Percentiles rank a stretch among this genome's conserved stretches.
Evolutionary conservation across 768 basidiomycete species (phyloP).

Genomic region (Cantharellus anzutake): DNA sequence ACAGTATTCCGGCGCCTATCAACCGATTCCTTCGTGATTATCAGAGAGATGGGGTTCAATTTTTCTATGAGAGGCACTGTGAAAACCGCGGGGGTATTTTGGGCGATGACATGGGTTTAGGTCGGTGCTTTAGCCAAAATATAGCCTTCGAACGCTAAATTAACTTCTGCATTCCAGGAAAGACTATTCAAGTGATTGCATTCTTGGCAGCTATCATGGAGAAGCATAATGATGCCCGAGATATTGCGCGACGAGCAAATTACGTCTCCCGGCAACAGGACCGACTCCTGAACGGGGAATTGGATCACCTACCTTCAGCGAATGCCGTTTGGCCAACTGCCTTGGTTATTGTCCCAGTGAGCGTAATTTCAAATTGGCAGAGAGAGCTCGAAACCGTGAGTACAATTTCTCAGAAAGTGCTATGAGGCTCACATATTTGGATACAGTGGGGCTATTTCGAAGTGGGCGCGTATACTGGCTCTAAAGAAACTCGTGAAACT

Average conservation of each 20-base stretch:
- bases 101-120: conserved; percentile 87
- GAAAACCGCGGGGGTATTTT: conserved; percentile 59
- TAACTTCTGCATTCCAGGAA: conserved; percentile 29
- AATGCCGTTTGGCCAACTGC: conserved; percentile 70
- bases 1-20: conserved; percentile 24
- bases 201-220: conserved; percentile 85
- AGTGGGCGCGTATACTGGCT: conserved; percentile 49
- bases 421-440: background rate
- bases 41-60: conserved; percentile 70
- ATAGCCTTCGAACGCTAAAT: background rate
- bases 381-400: conserved; percentile 68
- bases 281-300: conserved; percentile 16
- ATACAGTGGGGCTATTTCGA: conserved; percentile 88
- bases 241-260: conserved; percentile 44
- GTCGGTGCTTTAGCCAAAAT: conserved; percentile 11
- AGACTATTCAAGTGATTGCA: conserved; percentile 86
- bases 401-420: conserved; percentile 1
- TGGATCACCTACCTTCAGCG: conserved; percentile 39
- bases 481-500: conserved; percentile 29
- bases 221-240: conserved; percentile 46
- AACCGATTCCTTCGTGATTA: conserved; percentile 82
- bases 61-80: conserved; percentile 56
- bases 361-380: conserved; percentile 76
- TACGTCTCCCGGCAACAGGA: conserved; percentile 54
- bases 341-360: conserved; percentile 71